Base-by-base conservation (phyloP, 257 asterid genomes). In the Ophiorrhiza pumila region DNA sequence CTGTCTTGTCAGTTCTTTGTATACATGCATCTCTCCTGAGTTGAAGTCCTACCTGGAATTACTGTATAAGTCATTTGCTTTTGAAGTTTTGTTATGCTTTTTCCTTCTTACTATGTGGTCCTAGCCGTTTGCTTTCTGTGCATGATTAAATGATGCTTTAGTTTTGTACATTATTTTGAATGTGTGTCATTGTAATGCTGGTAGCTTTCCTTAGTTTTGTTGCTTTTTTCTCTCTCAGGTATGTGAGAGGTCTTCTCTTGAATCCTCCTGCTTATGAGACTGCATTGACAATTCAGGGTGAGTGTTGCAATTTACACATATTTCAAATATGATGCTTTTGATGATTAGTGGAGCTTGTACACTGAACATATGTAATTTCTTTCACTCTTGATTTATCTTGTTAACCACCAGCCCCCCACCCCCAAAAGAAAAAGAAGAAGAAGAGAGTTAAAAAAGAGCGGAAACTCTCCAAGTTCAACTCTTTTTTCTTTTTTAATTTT, bases 211-310 rank as follows among this genome's bases (percentile, higher is more conserved):
- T 78, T 55, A 56, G 45, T 74, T 71, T 64, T 61, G 20, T 70
- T 61, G 62, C 50, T 71, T 59, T 32, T 68, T 43, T 7, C n/a
- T 66, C 64, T 74, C 67, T 65, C 81, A 94, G 99, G 95, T 94
- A 88, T 76, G 76, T 90, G 53, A 92, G 95, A 80, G 96, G 91
- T 77, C 91, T 95, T 67, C 96, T 95, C 78, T 83, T 95, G 87
- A 95, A 95, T 80, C 99, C 99, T 78, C 99, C 99, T 67, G 84
- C 97, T 22, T 90, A 87, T 75, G 97, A 87, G 75, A 87, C 89
- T 79, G 97, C 99, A 60, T 79, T 90, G 65, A 80, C 79, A 70
- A 85, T 95, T 74, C 99, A 92, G 86, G 95, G 99, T 85, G 69
- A 75, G 75, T 79, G 42, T 57, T 50, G 39, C 25, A 23, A 46